Evolutionary conservation across 768 basidiomycete genomes (phyloP).

Genomic region (Pholiota microspora): DNA sequence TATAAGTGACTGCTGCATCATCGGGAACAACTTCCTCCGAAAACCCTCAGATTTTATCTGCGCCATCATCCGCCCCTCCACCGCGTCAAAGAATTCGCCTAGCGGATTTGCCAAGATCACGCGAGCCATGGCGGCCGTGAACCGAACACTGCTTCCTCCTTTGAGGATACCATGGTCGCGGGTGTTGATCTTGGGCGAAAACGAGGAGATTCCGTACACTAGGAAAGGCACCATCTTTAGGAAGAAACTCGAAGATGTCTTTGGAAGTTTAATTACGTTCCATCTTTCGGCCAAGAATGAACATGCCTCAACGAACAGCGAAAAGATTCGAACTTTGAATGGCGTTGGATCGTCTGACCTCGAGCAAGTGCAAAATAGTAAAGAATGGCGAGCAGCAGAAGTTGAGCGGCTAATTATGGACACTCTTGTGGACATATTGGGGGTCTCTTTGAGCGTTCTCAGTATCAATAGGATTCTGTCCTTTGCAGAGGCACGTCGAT

Average conservation of each 20-base stretch:
- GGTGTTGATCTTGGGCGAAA: conserved; percentile 21
- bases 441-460: conserved; percentile 10
- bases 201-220: conserved; percentile 22
- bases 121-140: conserved; percentile 20
- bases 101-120: conserved; percentile 18
- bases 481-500: conserved; percentile 23
- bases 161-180: conserved; percentile 26
- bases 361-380: background rate
- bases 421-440: conserved; percentile 14
- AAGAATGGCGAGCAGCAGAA: conserved; percentile 4
- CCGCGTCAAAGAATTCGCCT: background rate
- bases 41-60: conserved; percentile 21
- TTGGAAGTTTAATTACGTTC: conserved; percentile 16
- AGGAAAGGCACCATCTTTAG: conserved; percentile 25
- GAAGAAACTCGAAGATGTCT: conserved; percentile 26
- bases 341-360: background rate
- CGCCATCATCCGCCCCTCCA: conserved; percentile 19
- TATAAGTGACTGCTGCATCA: conserved; percentile 20
- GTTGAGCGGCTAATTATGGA: conserved; percentile 7
- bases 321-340: background rate
- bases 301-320: background rate
- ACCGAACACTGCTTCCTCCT: conserved; percentile 24
- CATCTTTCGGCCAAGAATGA: background rate
- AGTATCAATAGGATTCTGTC: conserved; percentile 14
- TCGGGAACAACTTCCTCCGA: conserved; percentile 27